Conservation (phyloP, 768 basidiomycete genomes). For the Mycena albidolilacea region DNA sequence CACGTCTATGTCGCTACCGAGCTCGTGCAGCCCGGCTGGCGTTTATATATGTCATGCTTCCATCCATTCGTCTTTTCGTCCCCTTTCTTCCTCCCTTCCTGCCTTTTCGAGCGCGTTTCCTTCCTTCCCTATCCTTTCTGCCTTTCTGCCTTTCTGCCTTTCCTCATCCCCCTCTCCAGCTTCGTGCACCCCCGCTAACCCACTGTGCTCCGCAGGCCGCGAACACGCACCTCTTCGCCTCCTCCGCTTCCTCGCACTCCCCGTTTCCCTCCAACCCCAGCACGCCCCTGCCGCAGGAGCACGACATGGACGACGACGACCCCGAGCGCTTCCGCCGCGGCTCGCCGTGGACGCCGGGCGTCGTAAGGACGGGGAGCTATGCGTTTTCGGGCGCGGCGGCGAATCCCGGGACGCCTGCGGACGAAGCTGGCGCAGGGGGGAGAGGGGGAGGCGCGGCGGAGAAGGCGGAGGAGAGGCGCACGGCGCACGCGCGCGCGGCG, state of each 20-base stretch:
- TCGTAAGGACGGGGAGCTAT: slow-evolving; percentile 30
- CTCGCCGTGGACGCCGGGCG: slow-evolving; percentile 4
- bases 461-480: slow-evolving; percentile 32
- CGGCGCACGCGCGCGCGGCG: slow-evolving; percentile 58
- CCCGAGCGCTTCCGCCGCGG: slow-evolving; percentile 16
- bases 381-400: not conserved
- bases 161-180: too few relatives aligned
- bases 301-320: slow-evolving; percentile 28
- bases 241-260: slow-evolving; percentile 7
- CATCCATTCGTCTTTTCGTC: too few relatives aligned
- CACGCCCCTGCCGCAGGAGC: not conserved
- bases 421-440: slow-evolving; percentile 31
- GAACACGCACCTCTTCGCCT: slow-evolving; percentile 32
- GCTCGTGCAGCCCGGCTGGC: too few relatives aligned
- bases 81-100: too few relatives aligned
- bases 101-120: too few relatives aligned
- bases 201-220: too few relatives aligned
- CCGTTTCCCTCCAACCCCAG: not conserved
- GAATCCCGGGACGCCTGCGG: too few relatives aligned
- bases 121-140: too few relatives aligned
- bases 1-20: too few relatives aligned
- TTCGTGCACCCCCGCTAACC: too few relatives aligned
- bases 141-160: too few relatives aligned
- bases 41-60: too few relatives aligned
- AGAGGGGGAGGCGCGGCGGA: slow-evolving; percentile 32